Evolutionary conservation across 2,329 filamentous ascomycete genomes (phyloP), one percentile per base, ranked within the genome.

Genomic region (Escovopsis sp.): DNA sequence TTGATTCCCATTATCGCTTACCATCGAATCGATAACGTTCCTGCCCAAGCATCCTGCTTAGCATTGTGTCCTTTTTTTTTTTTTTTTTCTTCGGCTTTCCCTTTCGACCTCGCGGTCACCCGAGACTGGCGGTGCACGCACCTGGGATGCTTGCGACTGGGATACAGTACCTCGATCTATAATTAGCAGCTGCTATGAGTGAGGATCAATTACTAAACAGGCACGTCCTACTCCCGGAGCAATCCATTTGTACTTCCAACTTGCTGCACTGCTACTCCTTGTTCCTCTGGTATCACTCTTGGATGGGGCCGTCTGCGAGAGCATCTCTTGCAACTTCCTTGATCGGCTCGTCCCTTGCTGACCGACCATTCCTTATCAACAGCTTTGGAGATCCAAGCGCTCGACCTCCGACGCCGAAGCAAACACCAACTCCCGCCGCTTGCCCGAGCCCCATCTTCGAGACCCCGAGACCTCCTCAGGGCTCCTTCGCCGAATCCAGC

Each of bases 301-400:
- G 28, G 28, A 32, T 32, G 28, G 2, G 3, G 2, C 11, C 28
- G 8, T 32, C 11, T 9, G 28, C 28, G 11, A 32, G 28, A 11
- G 11, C 3, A 23, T 23, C 23, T 23, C 6, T 9, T 3, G 2
- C 28, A 18, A 9, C 23, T 33, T 39, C 40, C 41, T 48, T 51
- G 49, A 57, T 64, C 69, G 53, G 72, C 9, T 12, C 38, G n/a
- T 30, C 12, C 38, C 32, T 33, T 18, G 18, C 38, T 40, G 30
- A 40, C 38, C 38, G 56, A 49, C 47, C 44, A 51, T 40, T 43
- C 34, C 45, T 52, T 41, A 51, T 45, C 45, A 45, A 49, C 57
- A 79, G 75, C 68, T 75, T 75, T 73, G 73, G 72, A 67, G 70
- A 75, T 66, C 66, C 71, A 66, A 75, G 70, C 68, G 69, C 70